A percentile compares a stretch with the other conserved stretches of the same genome.
phyloP scores from a whole-genome alignment of 805 yeast species.

The Saturnispora bothae region DNA sequence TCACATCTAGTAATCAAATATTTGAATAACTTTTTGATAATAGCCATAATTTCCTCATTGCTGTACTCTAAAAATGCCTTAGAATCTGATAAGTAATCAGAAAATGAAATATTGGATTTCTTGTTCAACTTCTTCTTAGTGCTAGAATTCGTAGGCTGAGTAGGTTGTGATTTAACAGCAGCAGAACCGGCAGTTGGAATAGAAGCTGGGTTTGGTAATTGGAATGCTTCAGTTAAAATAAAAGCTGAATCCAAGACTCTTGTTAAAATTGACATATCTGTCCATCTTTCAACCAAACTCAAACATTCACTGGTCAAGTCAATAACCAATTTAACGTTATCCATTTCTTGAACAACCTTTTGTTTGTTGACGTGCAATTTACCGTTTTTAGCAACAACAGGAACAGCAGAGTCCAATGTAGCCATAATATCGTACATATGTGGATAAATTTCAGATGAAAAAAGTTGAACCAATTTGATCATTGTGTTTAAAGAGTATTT shows the following conservation, averaged over 20 bases:
- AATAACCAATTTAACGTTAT: slow-evolving; percentile 25
- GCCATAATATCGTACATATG: slow-evolving; percentile 42
- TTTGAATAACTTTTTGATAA: slow-evolving; percentile 38
- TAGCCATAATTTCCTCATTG: slow-evolving; percentile 26
- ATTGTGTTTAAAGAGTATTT: slow-evolving; percentile 35
- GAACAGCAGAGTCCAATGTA: slow-evolving; percentile 47
- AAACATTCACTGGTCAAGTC: slow-evolving; percentile 20
- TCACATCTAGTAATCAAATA: slow-evolving; percentile 36
- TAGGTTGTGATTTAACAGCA: too few species aligned
- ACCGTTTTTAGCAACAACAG: slow-evolving; percentile 33
- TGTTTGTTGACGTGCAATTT: slow-evolving; percentile 31
- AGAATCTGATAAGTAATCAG: slow-evolving; percentile 61
- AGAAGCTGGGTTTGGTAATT: slow-evolving; percentile 6
- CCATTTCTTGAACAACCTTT: slow-evolving; percentile 22
- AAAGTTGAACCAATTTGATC: slow-evolving; percentile 26
- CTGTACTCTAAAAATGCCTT: slow-evolving; percentile 40
- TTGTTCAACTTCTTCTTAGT: slow-evolving; percentile 20
- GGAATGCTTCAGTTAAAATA: slow-evolving; percentile 29
- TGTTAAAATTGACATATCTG: slow-evolving; percentile 42
- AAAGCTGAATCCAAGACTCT: slow-evolving; percentile 52
- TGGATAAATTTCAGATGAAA: slow-evolving; percentile 31
- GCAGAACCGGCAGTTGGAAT: slow-evolving; percentile 16
- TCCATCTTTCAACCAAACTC: slow-evolving; percentile 19
- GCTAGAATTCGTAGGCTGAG: background rate
- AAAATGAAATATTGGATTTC: slow-evolving; percentile 40